phyloP scores from a whole-genome alignment of 345 rosid species.

The Rhizophora mangle region DNA sequence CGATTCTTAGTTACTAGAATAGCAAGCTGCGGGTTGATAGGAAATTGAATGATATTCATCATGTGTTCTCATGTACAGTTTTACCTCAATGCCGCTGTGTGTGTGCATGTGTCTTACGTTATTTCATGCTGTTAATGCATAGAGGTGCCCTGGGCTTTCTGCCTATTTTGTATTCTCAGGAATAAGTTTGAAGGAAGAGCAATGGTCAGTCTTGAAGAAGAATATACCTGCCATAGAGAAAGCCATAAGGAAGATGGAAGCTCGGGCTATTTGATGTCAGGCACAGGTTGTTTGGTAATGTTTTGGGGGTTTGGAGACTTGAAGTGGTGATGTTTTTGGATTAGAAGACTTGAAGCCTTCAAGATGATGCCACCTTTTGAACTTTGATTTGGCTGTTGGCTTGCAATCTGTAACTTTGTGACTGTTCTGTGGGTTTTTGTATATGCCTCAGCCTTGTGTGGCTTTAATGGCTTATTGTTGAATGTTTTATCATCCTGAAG shows the following conservation, averaged over 20 bases:
- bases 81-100: no score
- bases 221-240: slow-evolving; percentile 64
- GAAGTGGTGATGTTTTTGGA: not conserved
- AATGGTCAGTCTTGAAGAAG: slow-evolving; percentile 63
- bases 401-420: not conserved
- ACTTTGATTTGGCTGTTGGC: slow-evolving; percentile 6
- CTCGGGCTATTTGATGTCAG: slow-evolving; percentile 1
- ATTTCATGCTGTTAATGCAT: not conserved
- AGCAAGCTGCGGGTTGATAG: no score
- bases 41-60: no score
- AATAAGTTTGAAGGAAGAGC: slow-evolving; percentile 82
- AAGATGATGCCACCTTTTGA: slow-evolving; percentile 1
- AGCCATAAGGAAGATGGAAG: slow-evolving; percentile 71
- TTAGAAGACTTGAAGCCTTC: not conserved
- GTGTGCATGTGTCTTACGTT: no score
- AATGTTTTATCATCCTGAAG: not conserved
- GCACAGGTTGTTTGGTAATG: slow-evolving; percentile 22
- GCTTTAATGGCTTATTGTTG: not conserved
- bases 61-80: no score
- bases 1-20: no score
- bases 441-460: not conserved
- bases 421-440: not conserved
- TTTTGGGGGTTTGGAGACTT: not conserved
- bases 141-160: no score
- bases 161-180: slow-evolving; percentile 41